Base-by-base conservation (phyloP, 2,329 filamentous ascomycete species). In the Pseudogymnoascus verrucosus region DNA sequence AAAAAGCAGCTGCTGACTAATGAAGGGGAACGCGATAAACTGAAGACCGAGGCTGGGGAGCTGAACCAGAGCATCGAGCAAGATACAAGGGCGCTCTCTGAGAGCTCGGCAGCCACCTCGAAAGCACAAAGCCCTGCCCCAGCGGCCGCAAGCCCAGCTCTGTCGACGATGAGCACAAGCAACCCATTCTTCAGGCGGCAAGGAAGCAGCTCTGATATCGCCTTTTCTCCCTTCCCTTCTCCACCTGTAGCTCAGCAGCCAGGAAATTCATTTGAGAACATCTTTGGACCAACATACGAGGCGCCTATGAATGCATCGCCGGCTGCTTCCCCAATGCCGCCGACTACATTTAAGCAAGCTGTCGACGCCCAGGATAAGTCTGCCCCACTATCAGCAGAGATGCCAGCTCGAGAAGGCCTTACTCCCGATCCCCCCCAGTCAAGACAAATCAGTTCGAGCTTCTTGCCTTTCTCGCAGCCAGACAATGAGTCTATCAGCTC, bases 1-100 rank as follows among this genome's bases (percentile, higher is more conserved):
- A 98, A 96, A 82, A 99, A 99, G 79, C 95, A 99, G 77, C 80
- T 98, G 65, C 85, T 89, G 37, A 97, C 93, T 0, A 91, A 89
- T 64, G 95, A 99, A 75, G 85, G 84, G 59, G 93, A 98, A 74
- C 85, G 90, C 34, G 93, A 98, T 65, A 93, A 91, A 79, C 80
- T 96, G 40, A 93, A 92, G 78, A 79, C 80, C 1, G 93, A 98
- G 74, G 88, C 89, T 51, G 87, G 87, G 64, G 86, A 85, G 61
- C 82, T 88, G 67, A 82, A 77, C 74, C 88, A 82, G 80, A 84
- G 78, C 71, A 85, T 79, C 69, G 85, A 84, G 72, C 87, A 86
- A 65, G 76, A 78, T 62, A 77, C 80, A 34, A 81, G 80, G 69
- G 84, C 80, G 73, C 78, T 76, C 64, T 80, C 80, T 66, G 77